phyloP scores from a whole-genome alignment of 768 basidiomycete species.

The Termitomyces sp. region DNA sequence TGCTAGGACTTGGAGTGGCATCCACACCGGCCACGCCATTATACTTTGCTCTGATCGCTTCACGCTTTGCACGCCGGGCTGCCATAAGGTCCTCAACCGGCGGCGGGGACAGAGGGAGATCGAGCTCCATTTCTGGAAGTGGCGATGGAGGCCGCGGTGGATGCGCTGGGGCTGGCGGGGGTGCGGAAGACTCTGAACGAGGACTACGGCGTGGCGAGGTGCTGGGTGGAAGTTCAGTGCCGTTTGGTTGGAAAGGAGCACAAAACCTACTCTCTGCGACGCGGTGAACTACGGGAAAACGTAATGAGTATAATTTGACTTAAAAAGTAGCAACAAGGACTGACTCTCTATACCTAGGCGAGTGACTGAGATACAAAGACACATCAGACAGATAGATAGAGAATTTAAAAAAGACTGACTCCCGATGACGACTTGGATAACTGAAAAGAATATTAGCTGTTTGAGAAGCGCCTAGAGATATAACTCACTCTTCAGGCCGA shows the following conservation, averaged over 20 bases:
- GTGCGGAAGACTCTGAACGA: constrained; percentile 1
- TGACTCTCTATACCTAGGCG: constrained; percentile 2
- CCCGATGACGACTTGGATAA: constrained; percentile 3
- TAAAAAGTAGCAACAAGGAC: not conserved
- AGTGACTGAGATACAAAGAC: not conserved
- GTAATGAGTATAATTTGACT: not conserved
- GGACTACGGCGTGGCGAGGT: constrained; percentile 56
- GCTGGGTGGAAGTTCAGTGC: constrained; percentile 29
- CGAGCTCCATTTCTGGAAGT: constrained; percentile 47
- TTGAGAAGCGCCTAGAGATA: not conserved
- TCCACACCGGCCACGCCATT: constrained; percentile 42
- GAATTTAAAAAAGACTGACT: not conserved
- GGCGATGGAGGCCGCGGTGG: constrained; percentile 14
- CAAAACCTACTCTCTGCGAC: not conserved
- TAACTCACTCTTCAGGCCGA: constrained; percentile 1
- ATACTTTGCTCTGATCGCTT: constrained; percentile 80
- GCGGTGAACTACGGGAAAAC: not conserved
- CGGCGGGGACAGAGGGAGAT: constrained; percentile 42
- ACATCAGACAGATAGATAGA: not conserved
- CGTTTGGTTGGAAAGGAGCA: not conserved
- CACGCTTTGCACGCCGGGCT: constrained; percentile 65
- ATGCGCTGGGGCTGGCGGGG: not conserved
- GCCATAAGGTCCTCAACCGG: constrained; percentile 62
- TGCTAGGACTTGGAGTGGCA: constrained; percentile 57
- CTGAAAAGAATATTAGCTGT: not conserved